Evolutionary conservation across 2,329 filamentous ascomycete species (phyloP).

Genomic region (Paecilomyces sp.): DNA sequence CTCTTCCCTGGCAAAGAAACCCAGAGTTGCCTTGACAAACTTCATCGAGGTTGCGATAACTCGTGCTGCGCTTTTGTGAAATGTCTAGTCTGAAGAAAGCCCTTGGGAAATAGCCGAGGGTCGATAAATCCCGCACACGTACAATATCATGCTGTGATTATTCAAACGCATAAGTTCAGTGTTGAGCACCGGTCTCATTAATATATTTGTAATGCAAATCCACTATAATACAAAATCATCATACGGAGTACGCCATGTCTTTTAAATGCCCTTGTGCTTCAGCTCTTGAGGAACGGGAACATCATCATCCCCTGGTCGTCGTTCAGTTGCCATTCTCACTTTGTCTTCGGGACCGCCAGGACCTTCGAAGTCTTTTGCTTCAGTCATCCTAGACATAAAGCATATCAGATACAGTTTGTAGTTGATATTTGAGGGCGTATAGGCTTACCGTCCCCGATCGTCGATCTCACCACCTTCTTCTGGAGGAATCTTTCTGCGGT

Average conservation of each 20-base stretch:
- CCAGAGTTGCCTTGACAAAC: neutral
- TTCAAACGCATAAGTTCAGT: neutral
- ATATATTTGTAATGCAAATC: neutral
- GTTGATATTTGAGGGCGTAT: constrained; percentile 4
- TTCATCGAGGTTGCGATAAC: no score
- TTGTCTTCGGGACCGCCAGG: constrained; percentile 29
- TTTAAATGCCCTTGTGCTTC: constrained; percentile 6
- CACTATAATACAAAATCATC: neutral
- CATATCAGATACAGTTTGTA: constrained; percentile 2
- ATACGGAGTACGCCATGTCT: neutral
- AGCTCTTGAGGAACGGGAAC: constrained; percentile 13
- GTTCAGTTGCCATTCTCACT: constrained; percentile 17
- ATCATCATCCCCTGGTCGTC: constrained; percentile 21
- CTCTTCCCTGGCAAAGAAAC: neutral
- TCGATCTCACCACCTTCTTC: constrained; percentile 35
- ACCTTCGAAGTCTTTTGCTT: constrained; percentile 29
- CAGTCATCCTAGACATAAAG: constrained; percentile 20
- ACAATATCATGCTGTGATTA: neutral
- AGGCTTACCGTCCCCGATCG: constrained; percentile 27
- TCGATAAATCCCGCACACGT: no score
- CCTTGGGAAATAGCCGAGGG: no score
- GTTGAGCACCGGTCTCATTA: neutral
- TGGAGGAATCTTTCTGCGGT: constrained; percentile 32
- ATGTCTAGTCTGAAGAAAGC: no score
- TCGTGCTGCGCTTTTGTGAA: no score